phyloP scores from a whole-genome alignment of 768 basidiomycete genomes.

The Tylopilus sp. region DNA sequence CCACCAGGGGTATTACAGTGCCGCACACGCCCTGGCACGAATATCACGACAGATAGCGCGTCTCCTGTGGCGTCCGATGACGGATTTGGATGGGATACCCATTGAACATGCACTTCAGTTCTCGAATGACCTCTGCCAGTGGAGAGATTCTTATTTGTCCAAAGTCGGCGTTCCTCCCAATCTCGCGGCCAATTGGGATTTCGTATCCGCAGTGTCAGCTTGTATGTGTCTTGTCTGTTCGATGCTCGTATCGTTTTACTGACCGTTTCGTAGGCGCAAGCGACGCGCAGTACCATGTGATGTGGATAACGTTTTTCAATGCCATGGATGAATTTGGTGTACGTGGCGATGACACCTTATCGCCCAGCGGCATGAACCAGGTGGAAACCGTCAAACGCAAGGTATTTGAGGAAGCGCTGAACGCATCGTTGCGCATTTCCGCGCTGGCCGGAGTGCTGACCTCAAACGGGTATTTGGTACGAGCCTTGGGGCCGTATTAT shows the following conservation, averaged over 20 bases:
- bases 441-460: constrained; percentile 85
- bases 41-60: constrained; percentile 80
- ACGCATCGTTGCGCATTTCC: constrained; percentile 83
- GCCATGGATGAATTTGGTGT: constrained; percentile 86
- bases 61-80: constrained; percentile 75
- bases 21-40: constrained; percentile 79
- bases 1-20: constrained; percentile 74
- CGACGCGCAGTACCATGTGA: constrained; percentile 86
- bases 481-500: constrained; percentile 16
- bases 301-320: constrained; percentile 84
- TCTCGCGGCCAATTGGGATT: constrained; percentile 87
- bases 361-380: constrained; percentile 45
- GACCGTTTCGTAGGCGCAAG: constrained; percentile 53
- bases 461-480: constrained; percentile 82
- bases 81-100: constrained; percentile 75
- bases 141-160: constrained; percentile 74
- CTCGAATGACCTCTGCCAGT: constrained; percentile 55
- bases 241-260: neutral
- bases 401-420: constrained; percentile 77
- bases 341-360: constrained; percentile 53
- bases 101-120: constrained; percentile 58
- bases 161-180: constrained; percentile 84
- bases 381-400: constrained; percentile 66
- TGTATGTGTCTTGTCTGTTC: constrained; percentile 39
- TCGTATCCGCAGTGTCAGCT: constrained; percentile 69